phyloP scores from a whole-genome alignment of 2,329 filamentous ascomycete species.

The Alternaria longipes region DNA sequence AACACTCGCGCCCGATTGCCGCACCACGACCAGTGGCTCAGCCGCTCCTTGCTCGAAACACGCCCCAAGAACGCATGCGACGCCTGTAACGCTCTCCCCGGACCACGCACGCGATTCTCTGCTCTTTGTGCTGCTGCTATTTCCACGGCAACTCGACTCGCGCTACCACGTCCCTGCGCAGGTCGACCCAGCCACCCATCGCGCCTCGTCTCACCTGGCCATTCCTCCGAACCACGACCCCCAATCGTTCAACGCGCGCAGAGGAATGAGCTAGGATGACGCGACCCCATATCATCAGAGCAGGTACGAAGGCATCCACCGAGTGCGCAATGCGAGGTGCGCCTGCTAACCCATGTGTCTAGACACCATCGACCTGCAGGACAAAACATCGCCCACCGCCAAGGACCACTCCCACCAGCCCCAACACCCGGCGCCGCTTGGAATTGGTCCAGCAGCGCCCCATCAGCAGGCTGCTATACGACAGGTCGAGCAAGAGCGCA shows the following conservation, averaged over 20 bases:
- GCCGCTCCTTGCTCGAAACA: slow-evolving; percentile 23
- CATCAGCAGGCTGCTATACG: slow-evolving; percentile 88
- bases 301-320: slow-evolving; percentile 53
- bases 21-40: slow-evolving; percentile 26
- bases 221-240: slow-evolving; percentile 11
- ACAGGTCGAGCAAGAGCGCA: slow-evolving; percentile 77
- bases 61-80: slow-evolving; percentile 26
- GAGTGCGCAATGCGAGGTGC: slow-evolving; percentile 1
- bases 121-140: slow-evolving; percentile 1
- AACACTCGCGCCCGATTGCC: slow-evolving; percentile 26
- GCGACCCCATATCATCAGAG: slow-evolving; percentile 65
- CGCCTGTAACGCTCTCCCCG: slow-evolving; percentile 18
- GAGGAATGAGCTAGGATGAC: slow-evolving; percentile 59
- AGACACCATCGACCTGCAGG: slow-evolving; percentile 97
- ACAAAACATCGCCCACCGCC: slow-evolving; percentile 81
- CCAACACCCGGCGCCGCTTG: slow-evolving; percentile 61
- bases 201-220: slow-evolving; percentile 42
- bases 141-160: slow-evolving; percentile 8
- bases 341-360: slow-evolving; percentile 40
- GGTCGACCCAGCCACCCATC: slow-evolving; percentile 37
- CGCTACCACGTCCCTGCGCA: slow-evolving; percentile 23
- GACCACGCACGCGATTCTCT: slow-evolving; percentile 26
- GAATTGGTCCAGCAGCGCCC: slow-evolving; percentile 68
- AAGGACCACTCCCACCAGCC: slow-evolving; percentile 76
- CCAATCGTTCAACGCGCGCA: slow-evolving; percentile 21